phyloP scores from a whole-genome alignment of 2,329 filamentous ascomycete species.

The Colletotrichum sublineola region DNA sequence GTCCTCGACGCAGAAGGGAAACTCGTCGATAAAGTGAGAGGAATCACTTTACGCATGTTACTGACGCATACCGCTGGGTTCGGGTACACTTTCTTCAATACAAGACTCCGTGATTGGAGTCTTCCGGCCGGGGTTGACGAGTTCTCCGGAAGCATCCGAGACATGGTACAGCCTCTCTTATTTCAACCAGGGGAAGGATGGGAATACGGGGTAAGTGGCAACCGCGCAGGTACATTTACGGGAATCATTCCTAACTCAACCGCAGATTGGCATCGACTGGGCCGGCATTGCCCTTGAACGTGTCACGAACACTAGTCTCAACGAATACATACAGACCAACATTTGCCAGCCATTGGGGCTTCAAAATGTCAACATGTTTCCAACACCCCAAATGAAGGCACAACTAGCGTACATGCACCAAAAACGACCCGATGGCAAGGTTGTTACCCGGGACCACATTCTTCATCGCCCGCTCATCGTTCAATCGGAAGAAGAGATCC shows the following conservation, averaged over 20 bases:
- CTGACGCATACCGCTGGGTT: constrained; percentile 69
- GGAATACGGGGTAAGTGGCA: constrained; percentile 67
- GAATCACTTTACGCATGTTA: constrained; percentile 71
- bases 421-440: constrained; percentile 58
- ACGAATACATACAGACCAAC: constrained; percentile 63
- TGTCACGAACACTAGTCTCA: constrained; percentile 57
- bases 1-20: constrained; percentile 57
- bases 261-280: constrained; percentile 61
- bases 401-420: constrained; percentile 70
- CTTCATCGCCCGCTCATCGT: constrained; percentile 60
- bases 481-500: constrained; percentile 51
- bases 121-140: constrained; percentile 68
- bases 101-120: constrained; percentile 60
- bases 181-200: constrained; percentile 74
- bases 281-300: constrained; percentile 64
- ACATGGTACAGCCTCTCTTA: constrained; percentile 67
- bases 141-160: constrained; percentile 66
- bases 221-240: not conserved
- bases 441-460: constrained; percentile 62
- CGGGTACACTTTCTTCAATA: constrained; percentile 68
- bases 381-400: constrained; percentile 64
- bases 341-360: constrained; percentile 63
- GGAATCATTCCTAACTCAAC: constrained; percentile 51
- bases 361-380: constrained; percentile 68
- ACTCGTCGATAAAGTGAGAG: constrained; percentile 58